These are phyloP conservation scores for Salinomyces thailandicus DNA, from an alignment of 2,329 filamentous ascomycete species.

Conservation along the genomic window DNA sequence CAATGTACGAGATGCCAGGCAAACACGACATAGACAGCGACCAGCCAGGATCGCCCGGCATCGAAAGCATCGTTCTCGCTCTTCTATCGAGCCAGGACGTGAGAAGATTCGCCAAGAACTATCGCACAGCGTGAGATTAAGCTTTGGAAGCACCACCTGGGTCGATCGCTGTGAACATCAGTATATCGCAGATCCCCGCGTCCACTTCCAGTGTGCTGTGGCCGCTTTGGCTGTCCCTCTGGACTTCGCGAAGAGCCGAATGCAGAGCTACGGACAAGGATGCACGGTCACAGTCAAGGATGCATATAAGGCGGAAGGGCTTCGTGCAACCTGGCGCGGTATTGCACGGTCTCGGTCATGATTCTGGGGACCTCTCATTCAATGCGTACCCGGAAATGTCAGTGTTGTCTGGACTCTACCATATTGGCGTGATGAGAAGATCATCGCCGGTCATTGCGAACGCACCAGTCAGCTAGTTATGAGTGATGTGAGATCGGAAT, in stretches of 20 bases:
- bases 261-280: conserved; percentile 58
- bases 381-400: conserved; percentile 54
- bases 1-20: no score
- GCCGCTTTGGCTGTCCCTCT: conserved; percentile 75
- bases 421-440: conserved; percentile 52
- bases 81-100: no score
- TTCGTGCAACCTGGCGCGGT: conserved; percentile 42
- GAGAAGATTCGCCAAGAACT: no score
- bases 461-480: conserved; percentile 55
- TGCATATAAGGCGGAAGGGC: conserved; percentile 54
- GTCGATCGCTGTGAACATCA: no score
- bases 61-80: no score
- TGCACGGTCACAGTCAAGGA: conserved; percentile 57
- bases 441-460: conserved; percentile 67
- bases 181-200: no score
- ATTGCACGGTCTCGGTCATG: conserved; percentile 72
- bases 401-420: conserved; percentile 67
- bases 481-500: neutral
- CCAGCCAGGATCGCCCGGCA: no score
- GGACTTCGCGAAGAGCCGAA: conserved; percentile 80
- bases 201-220: conserved; percentile 68
- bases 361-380: no score
- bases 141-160: no score
- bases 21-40: no score
- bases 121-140: no score